phyloP scores from a whole-genome alignment of 805 yeast species.

The Yamadazyma sp. region DNA sequence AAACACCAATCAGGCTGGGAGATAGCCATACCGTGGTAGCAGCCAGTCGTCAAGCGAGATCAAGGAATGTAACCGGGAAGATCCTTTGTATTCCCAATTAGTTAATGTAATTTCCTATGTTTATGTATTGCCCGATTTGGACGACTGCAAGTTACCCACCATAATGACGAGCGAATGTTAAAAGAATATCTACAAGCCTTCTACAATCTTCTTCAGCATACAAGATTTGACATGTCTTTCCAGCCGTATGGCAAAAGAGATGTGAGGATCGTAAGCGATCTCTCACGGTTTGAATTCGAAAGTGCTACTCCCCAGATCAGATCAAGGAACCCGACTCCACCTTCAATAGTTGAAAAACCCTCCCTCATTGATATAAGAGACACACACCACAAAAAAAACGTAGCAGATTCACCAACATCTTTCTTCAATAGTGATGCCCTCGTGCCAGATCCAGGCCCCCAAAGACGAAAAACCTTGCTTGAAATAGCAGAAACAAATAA shows the following conservation, averaged over 20 bases:
- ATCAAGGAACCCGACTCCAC: slow-evolving; percentile 34
- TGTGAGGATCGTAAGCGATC: slow-evolving; percentile 29
- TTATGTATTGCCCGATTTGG: slow-evolving; percentile 11
- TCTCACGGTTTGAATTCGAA: slow-evolving; percentile 33
- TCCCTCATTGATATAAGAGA: slow-evolving; percentile 5
- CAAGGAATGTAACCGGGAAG: no score
- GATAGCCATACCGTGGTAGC: no score
- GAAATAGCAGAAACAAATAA: slow-evolving; percentile 17
- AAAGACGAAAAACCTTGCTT: slow-evolving; percentile 13
- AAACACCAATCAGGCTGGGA: no score
- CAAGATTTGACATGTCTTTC: slow-evolving; percentile 14
- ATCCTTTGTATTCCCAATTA: slow-evolving; percentile 5
- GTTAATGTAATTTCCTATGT: slow-evolving; percentile 4
- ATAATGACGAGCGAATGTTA: slow-evolving; percentile 2
- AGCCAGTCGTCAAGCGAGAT: no score
- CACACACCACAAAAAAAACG: not conserved
- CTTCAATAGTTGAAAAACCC: slow-evolving; percentile 18
- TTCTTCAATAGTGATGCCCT: slow-evolving; percentile 7
- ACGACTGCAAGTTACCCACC: no score
- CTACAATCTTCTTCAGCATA: no score
- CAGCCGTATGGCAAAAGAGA: slow-evolving; percentile 23
- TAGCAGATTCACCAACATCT: slow-evolving; percentile 1
- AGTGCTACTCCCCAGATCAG: slow-evolving; percentile 24
- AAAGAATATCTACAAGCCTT: no score
- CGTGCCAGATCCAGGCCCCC: slow-evolving; percentile 15